Base-by-base conservation (phyloP, 208 protist genomes). In the Trypanosoma theileri region DNA sequence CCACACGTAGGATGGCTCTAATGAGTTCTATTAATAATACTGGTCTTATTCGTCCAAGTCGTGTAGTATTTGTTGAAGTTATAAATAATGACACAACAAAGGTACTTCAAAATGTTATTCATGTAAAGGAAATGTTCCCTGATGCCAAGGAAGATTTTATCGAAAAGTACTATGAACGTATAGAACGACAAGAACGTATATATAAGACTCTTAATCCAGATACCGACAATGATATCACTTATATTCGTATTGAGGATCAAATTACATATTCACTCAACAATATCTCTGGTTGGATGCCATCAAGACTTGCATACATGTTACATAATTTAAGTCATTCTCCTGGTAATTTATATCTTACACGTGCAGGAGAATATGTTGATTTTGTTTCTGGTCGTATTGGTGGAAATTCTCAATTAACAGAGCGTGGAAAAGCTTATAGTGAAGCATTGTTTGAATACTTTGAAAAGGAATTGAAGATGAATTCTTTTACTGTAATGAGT, bases 211-310 rank as follows among this genome's bases (percentile, higher is more conserved):
- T 96, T 24, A 86, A 72, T 65, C 75, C 88, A 19, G 66, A 77
- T 16, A 81, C 73, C 0, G 91, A 96, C 65, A 77, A 77, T 63
- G 79, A 91, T 45, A 70, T 92, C 31, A 91, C 88, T 12, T 96
- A 91, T 75, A 96, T 96, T 63, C 84, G 80, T 26, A 87, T 96
- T 55, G 82, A 96, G 56, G 82, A 92, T 63, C 69, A 77, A 31
- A 58, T 75, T 35, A 80, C 66, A 26, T 92, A 88, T 80, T 88
- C 86, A 24, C 75, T 96, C 9, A 96, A 96, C 69, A 88, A 89
- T 79, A 91, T 96, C 44, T 82, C 81, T 17, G 91, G 91, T 4
- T 94, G 87, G 86, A 93, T 94, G 88, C 88, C 87, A 13, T 86
- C 86, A 19, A 79, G 91, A 0, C 69, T 96, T 10, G 86, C 84